Percentiles rank a stretch among this genome's conserved stretches.
Evolutionary conservation across 768 basidiomycete species (phyloP).

Genomic region (Cyclocybe aegerita): DNA sequence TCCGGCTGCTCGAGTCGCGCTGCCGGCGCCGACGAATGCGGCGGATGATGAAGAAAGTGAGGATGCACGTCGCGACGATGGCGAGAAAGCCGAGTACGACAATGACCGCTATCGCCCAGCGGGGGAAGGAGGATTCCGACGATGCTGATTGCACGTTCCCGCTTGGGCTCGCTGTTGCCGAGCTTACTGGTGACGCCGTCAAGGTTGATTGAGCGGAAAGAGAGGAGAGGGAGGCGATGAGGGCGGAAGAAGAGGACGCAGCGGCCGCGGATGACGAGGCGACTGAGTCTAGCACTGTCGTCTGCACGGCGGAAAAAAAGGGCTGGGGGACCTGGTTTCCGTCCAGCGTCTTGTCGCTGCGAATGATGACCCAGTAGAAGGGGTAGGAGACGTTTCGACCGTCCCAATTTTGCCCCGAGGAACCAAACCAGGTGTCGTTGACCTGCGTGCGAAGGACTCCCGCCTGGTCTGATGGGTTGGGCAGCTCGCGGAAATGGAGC

Average conservation of each 20-base stretch:
- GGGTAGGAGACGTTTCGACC: conserved; percentile 60
- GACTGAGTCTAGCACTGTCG: conserved; percentile 63
- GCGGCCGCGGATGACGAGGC: conserved; percentile 49
- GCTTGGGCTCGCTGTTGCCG: conserved; percentile 13
- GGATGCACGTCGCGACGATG: conserved; percentile 64
- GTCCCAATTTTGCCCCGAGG: conserved; percentile 45
- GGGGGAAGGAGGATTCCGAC: conserved; percentile 56
- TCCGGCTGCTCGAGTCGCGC: conserved; percentile 52
- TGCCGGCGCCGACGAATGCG: conserved; percentile 56
- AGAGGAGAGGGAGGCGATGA: conserved; percentile 26
- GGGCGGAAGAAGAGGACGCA: conserved; percentile 28
- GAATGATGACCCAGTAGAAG: conserved; percentile 79
- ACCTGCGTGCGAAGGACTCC: conserved; percentile 55
- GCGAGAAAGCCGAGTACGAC: conserved; percentile 85
- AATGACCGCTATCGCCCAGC: conserved; percentile 92
- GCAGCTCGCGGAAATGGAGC: conserved; percentile 36
- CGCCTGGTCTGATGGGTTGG: conserved; percentile 51
- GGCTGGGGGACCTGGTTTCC: conserved; percentile 64
- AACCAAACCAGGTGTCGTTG: conserved; percentile 77
- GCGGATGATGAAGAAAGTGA: conserved; percentile 73
- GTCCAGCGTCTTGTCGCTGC: conserved; percentile 51
- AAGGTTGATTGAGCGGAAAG: not conserved
- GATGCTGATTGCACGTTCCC: conserved; percentile 47
- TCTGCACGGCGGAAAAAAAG: conserved; percentile 72
- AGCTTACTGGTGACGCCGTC: not conserved